Evolutionary conservation across 78 protist genomes (phyloP), one percentile per base, ranked within the genome.

Genomic region (Dictyostelium citrinum): DNA sequence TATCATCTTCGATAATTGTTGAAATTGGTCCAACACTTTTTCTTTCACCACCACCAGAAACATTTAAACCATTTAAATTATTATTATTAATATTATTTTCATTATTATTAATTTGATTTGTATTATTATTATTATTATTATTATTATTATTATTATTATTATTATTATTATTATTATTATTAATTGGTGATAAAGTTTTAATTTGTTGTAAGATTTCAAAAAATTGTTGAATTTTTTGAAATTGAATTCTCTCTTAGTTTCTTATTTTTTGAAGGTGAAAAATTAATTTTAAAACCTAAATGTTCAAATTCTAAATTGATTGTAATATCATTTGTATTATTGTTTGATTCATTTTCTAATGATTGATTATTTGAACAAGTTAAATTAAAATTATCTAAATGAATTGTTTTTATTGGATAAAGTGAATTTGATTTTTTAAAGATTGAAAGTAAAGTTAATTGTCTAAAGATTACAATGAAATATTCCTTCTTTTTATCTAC

Each of bases 401-500:
- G 72, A 61, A 67, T 60, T 8, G 78, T 64, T 64, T 37, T 75
- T 5, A 35, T n/a, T 46, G 51, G 78, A 10, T 39, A 72, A 20
- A 29, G 10, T 61, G 45, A 64, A 22, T 61, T 82, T 72, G 77
- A 39, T 70, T 24, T 67, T 31, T 24, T 82, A 71, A 82, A 72
- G 70, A 43, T 64, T 39, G 90, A 82, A 10, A 82, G 70, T n/a
- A 82, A 3, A 6, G 78, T 39, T 27, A 61, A 55, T 24, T 61
- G 70, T 14, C 78, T 17, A 39, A 72, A 24, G 2, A 61, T 33
- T n/a, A 82, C 31, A 16, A 41, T 60, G 35, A 60, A 37, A 46
- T 41, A 67, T 67, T 72, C 41, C 22, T 82, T 60, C 29, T 82
- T 82, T 72, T 82, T 82, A 16, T 82, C 60, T 7, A 82, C 74